Evolutionary conservation across 352 stramenopile genomes (phyloP), one percentile per base, ranked within the genome.

Genomic region (Phytophthora agathidicida): DNA sequence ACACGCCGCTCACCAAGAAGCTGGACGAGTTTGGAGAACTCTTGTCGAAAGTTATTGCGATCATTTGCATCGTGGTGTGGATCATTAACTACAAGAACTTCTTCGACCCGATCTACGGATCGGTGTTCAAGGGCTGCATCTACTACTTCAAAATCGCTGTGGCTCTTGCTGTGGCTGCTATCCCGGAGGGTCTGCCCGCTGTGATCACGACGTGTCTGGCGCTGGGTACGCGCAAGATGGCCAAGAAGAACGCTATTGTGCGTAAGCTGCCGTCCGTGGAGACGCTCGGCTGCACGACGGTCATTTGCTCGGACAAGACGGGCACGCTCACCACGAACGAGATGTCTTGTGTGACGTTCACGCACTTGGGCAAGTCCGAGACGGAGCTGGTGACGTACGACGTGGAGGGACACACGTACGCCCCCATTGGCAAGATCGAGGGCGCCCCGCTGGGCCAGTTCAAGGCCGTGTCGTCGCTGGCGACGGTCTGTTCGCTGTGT

Each of bases 101-200:
- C 63, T 95, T 96, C 37, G 86, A 95, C 60, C 88, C 86, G 3
- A 83, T 85, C 20, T 79, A 96, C 65, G 87, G 87, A 20, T 91
- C 86, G 20, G 77, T 96, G 17, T 82, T 98, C 58, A 97, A 98
- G 77, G 97, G 97, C 16, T 98, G 94, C 56, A 94, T 99, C 49
- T 99, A 99, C 81, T 99, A 99, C 86, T 98, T 98, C 50, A 99
- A 99, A 77, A 98, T 99, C 26, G 97, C 97, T 1, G 96, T 99
- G 10, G 97, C 96, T 1, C 81, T 99, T 20, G 98, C 96, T 17
- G 98, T 99, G 0, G 98, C 98, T 1, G 97, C 97, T 4, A 99
- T 99, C 57, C 98, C 98, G 4, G 98, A 99, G 80, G 98, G 98
- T 28, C 80, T 99, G 3, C 97, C 96, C 2, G 97, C 97, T 10